Conservation (phyloP, 805 yeast genomes). For the Candida pseudoglaebosa region DNA sequence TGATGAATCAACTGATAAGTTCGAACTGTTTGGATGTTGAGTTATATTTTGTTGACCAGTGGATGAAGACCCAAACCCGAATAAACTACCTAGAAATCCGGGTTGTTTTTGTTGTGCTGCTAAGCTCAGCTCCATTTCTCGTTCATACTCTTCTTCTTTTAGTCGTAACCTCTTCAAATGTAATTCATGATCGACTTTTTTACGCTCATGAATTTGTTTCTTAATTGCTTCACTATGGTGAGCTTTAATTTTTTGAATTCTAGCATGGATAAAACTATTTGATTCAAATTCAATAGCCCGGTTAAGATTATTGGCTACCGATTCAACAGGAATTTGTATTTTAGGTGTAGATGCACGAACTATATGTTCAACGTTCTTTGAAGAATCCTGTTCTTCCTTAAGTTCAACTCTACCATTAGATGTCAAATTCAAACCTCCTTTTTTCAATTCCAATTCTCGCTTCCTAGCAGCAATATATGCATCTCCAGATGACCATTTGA, state of each 20-base stretch:
- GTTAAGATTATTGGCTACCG: constrained; percentile 23
- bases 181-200: constrained; percentile 35
- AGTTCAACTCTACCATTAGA: constrained; percentile 5
- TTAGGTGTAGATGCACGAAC: constrained; percentile 7
- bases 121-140: constrained; percentile 15
- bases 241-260: constrained; percentile 34
- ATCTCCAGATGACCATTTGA: constrained; percentile 43
- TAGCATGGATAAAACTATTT: constrained; percentile 32
- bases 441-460: constrained; percentile 4
- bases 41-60: constrained; percentile 3
- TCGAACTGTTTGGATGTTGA: constrained; percentile 1
- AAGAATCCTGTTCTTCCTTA: constrained; percentile 3
- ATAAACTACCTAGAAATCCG: constrained; percentile 26
- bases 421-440: constrained; percentile 6
- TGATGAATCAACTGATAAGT: not conserved
- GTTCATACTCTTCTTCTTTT: constrained; percentile 39
- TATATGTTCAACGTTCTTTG: not conserved
- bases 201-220: constrained; percentile 34
- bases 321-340: constrained; percentile 16
- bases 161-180: constrained; percentile 29
- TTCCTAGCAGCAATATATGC: constrained; percentile 31
- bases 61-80: constrained; percentile 18
- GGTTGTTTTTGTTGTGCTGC: constrained; percentile 5
- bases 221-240: constrained; percentile 37
- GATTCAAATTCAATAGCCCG: constrained; percentile 33